Conservation (phyloP, 2,329 filamentous ascomycete genomes). For the Thermomyces lanuginosus region DNA sequence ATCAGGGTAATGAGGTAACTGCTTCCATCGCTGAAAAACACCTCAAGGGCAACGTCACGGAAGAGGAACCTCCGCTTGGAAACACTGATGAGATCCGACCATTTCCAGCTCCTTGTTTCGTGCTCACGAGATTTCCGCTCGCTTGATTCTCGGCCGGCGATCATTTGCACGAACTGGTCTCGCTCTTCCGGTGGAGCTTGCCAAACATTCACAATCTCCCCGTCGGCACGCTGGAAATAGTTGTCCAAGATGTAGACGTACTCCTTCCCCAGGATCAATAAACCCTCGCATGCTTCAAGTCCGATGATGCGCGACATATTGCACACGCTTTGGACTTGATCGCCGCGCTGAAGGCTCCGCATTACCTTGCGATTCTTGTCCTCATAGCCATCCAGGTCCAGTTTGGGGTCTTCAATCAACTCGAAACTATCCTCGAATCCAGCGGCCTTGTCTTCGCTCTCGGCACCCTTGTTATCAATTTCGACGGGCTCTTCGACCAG, state of each 20-base stretch:
- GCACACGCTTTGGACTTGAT: conserved; percentile 83
- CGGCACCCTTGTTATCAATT: conserved; percentile 14
- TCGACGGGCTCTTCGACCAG: conserved; percentile 19
- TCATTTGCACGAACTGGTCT: conserved; percentile 88
- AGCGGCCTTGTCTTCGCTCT: conserved; percentile 23
- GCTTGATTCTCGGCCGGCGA: conserved; percentile 58
- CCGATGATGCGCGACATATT: conserved; percentile 92
- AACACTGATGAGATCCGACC: conserved; percentile 85
- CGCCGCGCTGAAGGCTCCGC: conserved; percentile 76
- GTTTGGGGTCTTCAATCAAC: conserved; percentile 82
- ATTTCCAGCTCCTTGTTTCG: conserved; percentile 79
- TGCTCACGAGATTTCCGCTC: conserved; percentile 49
- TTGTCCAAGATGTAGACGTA: conserved; percentile 90
- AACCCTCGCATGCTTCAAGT: conserved; percentile 80
- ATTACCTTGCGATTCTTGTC: conserved; percentile 98
- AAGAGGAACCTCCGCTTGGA: conserved; percentile 93
- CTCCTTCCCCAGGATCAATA: conserved; percentile 83
- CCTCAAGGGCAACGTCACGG: conserved; percentile 86
- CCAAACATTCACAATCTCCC: conserved; percentile 92
- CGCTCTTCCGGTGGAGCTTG: conserved; percentile 84
- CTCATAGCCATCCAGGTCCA: conserved; percentile 71
- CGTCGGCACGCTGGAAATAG: conserved; percentile 85
- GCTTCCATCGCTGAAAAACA: conserved; percentile 92
- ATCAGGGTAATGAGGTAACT: conserved; percentile 86
- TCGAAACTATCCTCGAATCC: conserved; percentile 91